A percentile compares a stretch with the other conserved stretches of the same genome.
Conservation (phyloP, 1,284 basidiomycete species). For the Bjerkandera adusta region DNA sequence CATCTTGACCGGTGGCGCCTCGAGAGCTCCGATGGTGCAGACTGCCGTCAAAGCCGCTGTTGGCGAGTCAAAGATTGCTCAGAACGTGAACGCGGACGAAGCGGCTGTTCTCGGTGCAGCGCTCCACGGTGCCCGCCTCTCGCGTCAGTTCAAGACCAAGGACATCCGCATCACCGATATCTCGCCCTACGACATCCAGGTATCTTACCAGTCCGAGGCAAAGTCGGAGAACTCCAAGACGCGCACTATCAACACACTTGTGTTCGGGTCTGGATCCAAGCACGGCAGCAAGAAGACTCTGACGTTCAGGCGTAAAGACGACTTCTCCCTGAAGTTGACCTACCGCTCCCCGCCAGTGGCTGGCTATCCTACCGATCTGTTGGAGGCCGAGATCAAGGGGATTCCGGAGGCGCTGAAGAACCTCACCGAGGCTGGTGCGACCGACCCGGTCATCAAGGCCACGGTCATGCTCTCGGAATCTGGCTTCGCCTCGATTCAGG, state of each 20-base stretch:
- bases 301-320: conserved; percentile 77
- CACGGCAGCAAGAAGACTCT: conserved; percentile 80
- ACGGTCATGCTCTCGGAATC: conserved; percentile 81
- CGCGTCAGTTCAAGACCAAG: conserved; percentile 95
- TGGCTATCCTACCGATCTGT: conserved; percentile 64
- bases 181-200: conserved; percentile 68
- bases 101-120: conserved; percentile 93
- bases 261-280: conserved; percentile 78
- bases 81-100: conserved; percentile 98
- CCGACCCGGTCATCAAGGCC: conserved; percentile 77
- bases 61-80: conserved; percentile 83
- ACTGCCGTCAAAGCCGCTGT: conserved; percentile 73
- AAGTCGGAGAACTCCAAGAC: conserved; percentile 48
- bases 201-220: conserved; percentile 68
- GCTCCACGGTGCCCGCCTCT: conserved; percentile 88
- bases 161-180: conserved; percentile 85
- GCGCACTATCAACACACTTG: conserved; percentile 65
- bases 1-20: conserved; percentile 88
- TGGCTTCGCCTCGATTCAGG: conserved; percentile 77
- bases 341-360: conserved; percentile 55
- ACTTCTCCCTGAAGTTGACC: conserved; percentile 71
- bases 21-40: conserved; percentile 92
- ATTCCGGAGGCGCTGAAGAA: conserved; percentile 71
- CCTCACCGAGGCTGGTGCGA: conserved; percentile 69
- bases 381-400: conserved; percentile 68